Evolutionary conservation across 2,329 filamentous ascomycete genomes (phyloP).

Genomic region (Fusarium sulawesiense): DNA sequence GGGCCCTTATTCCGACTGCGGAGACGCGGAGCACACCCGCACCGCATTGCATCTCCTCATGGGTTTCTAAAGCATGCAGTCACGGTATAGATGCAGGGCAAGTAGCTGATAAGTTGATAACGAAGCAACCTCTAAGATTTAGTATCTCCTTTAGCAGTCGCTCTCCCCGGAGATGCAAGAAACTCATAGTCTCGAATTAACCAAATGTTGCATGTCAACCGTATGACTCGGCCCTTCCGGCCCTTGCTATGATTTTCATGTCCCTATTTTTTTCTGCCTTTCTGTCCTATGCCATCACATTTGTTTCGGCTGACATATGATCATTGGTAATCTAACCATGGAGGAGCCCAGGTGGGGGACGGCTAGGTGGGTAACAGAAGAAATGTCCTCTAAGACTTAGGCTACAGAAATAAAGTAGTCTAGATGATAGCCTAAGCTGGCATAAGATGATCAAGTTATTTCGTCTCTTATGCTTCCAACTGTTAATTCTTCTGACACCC

Average conservation of each 20-base stretch:
- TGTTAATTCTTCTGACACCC: too few species aligned
- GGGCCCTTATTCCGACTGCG: slow-evolving; percentile 44
- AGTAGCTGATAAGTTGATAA: slow-evolving; percentile 31
- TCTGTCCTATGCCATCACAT: slow-evolving; percentile 33
- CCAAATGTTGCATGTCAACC: slow-evolving; percentile 38
- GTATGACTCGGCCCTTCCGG: slow-evolving; percentile 34
- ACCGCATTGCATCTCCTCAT: slow-evolving; percentile 34
- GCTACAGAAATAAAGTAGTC: too few species aligned
- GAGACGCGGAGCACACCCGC: slow-evolving; percentile 43
- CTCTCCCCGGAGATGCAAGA: slow-evolving; percentile 42
- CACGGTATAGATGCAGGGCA: background rate
- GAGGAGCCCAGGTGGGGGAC: slow-evolving; percentile 14
- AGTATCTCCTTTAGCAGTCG: background rate
- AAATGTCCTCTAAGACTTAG: too few species aligned
- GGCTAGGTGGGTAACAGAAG: background rate
- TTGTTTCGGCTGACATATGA: slow-evolving; percentile 44
- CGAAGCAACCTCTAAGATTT: slow-evolving; percentile 17
- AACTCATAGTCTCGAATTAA: slow-evolving; percentile 21
- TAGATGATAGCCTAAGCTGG: too few species aligned
- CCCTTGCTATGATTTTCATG: slow-evolving; percentile 1
- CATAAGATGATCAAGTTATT: too few species aligned
- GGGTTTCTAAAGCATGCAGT: slow-evolving; percentile 28
- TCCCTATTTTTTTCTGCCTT: background rate
- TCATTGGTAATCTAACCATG: slow-evolving; percentile 33
- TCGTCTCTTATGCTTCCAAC: too few species aligned